Evolutionary conservation across 805 yeast species (phyloP).

Genomic region (Priceomyces melissophilus): DNA sequence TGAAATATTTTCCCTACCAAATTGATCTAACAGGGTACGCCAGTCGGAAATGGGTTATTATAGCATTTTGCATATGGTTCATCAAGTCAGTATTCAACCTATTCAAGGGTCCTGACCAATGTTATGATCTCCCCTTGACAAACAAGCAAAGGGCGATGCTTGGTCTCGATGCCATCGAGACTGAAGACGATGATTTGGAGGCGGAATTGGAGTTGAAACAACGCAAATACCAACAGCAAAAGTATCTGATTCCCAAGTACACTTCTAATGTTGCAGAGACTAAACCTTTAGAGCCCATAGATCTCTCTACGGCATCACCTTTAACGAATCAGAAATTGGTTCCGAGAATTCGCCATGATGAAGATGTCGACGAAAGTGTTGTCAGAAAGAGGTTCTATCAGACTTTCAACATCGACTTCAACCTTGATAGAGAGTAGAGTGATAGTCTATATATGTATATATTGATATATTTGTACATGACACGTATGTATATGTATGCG

Average conservation of each 20-base stretch:
- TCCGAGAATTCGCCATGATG: conserved; percentile 1
- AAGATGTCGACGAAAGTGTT: conserved; percentile 1
- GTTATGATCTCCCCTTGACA: conserved; percentile 49
- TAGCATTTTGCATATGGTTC: background rate
- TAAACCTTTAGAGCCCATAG: too few species aligned
- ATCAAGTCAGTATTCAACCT: conserved; percentile 25
- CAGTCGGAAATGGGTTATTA: background rate
- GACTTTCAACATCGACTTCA: conserved; percentile 10
- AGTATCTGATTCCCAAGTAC: conserved; percentile 15
- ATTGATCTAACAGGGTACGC: too few species aligned
- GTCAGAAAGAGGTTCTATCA: conserved; percentile 7
- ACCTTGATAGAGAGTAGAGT: conserved; percentile 1
- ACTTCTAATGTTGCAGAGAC: background rate
- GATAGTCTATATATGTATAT: background rate
- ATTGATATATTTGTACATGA: too few species aligned
- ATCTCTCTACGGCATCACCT: background rate
- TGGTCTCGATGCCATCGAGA: conserved; percentile 30
- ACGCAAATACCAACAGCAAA: conserved; percentile 16
- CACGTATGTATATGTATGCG: too few species aligned
- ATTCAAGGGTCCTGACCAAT: conserved; percentile 44
- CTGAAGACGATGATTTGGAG: conserved; percentile 12
- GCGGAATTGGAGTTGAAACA: conserved; percentile 20
- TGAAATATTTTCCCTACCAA: background rate
- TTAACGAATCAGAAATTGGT: background rate
- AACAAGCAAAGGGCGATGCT: conserved; percentile 43